These are phyloP conservation scores for Diplodia sapinea DNA, from an alignment of 2,329 filamentous ascomycete genomes.

Conservation along the genomic window DNA sequence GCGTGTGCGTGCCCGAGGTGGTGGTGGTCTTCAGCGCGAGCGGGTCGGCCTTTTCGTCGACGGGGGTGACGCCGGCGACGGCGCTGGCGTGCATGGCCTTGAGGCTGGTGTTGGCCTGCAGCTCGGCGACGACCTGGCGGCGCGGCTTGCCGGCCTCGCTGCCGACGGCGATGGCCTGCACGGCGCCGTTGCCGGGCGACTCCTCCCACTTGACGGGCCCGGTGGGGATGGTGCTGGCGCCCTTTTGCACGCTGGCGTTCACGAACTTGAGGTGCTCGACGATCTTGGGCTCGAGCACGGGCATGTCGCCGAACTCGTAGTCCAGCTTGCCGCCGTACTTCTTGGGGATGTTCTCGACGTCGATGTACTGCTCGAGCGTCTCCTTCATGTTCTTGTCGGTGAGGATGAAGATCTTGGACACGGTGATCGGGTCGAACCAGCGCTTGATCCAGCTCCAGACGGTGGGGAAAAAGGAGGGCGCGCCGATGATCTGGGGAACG, in stretches of 20 bases:
- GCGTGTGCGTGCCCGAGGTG: constrained; percentile 43
- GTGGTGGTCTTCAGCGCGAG: constrained; percentile 38
- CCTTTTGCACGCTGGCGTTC: constrained; percentile 40
- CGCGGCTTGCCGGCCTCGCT: constrained; percentile 50
- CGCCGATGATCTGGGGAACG: constrained; percentile 73
- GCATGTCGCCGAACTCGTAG: constrained; percentile 77
- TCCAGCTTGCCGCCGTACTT: constrained; percentile 88
- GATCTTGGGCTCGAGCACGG: constrained; percentile 68
- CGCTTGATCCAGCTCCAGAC: constrained; percentile 95
- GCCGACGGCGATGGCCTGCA: constrained; percentile 55
- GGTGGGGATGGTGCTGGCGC: constrained; percentile 51
- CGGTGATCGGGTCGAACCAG: constrained; percentile 87
- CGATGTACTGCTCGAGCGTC: constrained; percentile 81
- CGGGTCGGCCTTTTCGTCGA: constrained; percentile 20
- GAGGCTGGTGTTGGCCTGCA: constrained; percentile 41
- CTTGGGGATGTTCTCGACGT: constrained; percentile 81
- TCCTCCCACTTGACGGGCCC: constrained; percentile 57
- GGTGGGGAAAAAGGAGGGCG: constrained; percentile 87
- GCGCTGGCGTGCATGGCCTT: constrained; percentile 38
- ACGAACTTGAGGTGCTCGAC: constrained; percentile 52
- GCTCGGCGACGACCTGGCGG: constrained; percentile 47
- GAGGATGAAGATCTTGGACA: constrained; percentile 93
- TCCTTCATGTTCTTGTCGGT: constrained; percentile 72
- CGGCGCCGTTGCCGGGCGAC: constrained; percentile 46
- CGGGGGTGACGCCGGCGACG: constrained; percentile 37